phyloP scores from a whole-genome alignment of 73 alveolate species.

The Tetrahymena borealis region DNA sequence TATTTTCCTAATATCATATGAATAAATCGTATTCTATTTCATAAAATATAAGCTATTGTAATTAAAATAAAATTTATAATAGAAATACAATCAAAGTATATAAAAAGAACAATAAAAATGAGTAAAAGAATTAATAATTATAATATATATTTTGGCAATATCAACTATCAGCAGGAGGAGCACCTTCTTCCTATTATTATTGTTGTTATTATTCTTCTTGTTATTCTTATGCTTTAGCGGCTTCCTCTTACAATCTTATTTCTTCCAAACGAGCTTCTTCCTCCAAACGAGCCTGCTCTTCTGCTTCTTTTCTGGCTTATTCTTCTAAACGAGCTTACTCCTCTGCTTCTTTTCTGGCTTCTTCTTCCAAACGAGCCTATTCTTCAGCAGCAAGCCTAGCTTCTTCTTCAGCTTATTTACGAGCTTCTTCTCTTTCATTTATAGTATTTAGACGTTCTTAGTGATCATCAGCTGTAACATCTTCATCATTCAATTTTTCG shows the following conservation, averaged over 20 bases:
- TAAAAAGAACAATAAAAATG: too few species aligned
- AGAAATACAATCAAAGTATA: too few species aligned
- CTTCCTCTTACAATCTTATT: neutral
- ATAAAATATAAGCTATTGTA: too few species aligned
- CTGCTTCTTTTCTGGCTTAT: neutral
- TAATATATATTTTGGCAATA: too few species aligned
- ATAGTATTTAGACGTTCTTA: neutral
- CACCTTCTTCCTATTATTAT: neutral
- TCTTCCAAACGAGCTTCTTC: slow-evolving; percentile 2
- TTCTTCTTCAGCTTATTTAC: neutral
- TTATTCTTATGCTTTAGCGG: neutral
- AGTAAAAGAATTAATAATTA: too few species aligned
- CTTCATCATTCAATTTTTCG: neutral
- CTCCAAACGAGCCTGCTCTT: neutral
- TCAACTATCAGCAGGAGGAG: too few species aligned
- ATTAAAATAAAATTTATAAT: too few species aligned
- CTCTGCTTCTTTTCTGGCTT: neutral
- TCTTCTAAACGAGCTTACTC: neutral
- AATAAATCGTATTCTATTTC: too few species aligned
- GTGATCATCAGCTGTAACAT: neutral
- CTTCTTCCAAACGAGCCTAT: neutral
- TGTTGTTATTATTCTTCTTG: neutral
- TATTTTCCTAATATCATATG: too few species aligned
- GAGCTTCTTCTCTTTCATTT: neutral
- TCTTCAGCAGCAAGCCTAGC: neutral